phyloP scores from a whole-genome alignment of 805 yeast genomes.

The Sugiyamaella floridensis region DNA sequence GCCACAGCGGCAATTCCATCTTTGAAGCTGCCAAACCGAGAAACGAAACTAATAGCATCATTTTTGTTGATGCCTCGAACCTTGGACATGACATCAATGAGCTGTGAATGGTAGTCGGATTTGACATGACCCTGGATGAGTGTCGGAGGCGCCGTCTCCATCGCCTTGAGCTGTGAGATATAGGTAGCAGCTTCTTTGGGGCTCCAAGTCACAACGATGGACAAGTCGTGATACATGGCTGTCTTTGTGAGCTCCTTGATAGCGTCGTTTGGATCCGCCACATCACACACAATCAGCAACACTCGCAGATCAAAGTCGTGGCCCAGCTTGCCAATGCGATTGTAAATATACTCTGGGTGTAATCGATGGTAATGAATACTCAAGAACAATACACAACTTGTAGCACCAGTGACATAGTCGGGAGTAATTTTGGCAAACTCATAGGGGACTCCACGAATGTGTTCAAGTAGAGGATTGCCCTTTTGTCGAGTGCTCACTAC shows the following conservation, averaged over 20 bases:
- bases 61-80: constrained; percentile 34
- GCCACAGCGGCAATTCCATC: constrained; percentile 16
- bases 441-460: constrained; percentile 20
- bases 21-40: constrained; percentile 27
- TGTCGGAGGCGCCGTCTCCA: constrained; percentile 27
- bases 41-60: constrained; percentile 30
- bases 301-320: constrained; percentile 23
- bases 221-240: constrained; percentile 26
- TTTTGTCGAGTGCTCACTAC: constrained; percentile 21
- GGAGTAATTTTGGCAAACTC: constrained; percentile 27
- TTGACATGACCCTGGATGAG: constrained; percentile 28
- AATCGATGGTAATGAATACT: constrained; percentile 31
- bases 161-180: constrained; percentile 27
- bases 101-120: constrained; percentile 28
- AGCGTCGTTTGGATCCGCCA: constrained; percentile 32
- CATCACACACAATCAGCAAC: constrained; percentile 33
- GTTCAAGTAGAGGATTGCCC: constrained; percentile 26
- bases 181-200: constrained; percentile 34
- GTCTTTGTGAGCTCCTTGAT: constrained; percentile 31
- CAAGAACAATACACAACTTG: constrained; percentile 32
- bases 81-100: constrained; percentile 29
- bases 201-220: constrained; percentile 33
- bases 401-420: constrained; percentile 32
- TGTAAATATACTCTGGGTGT: constrained; percentile 37
- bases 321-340: constrained; percentile 32